Conservation (phyloP, 192 early-diverging fungal genomes). For the Funneliformis mosseae region DNA sequence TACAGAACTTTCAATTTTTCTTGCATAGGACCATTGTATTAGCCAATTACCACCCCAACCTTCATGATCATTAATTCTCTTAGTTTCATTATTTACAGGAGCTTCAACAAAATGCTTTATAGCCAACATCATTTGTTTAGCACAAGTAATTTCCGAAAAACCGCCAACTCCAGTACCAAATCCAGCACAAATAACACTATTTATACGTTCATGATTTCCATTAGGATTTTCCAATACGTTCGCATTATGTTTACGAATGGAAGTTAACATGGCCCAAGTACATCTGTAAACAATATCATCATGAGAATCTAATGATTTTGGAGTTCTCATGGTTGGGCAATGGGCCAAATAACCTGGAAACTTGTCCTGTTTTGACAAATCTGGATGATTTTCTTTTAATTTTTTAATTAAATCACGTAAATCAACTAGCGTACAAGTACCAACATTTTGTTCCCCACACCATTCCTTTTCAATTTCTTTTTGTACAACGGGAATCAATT, state of each 20-base stretch:
- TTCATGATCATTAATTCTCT: background rate
- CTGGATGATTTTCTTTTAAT: background rate
- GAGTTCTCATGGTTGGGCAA: conserved; percentile 33
- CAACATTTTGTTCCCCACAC: conserved; percentile 38
- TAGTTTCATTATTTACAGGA: conserved; percentile 12
- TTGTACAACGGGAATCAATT: conserved; percentile 33
- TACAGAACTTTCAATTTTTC: background rate
- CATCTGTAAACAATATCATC: conserved; percentile 36
- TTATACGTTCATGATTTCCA: conserved; percentile 25
- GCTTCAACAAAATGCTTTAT: conserved; percentile 29
- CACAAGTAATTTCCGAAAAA: conserved; percentile 23
- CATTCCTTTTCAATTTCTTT: conserved; percentile 24
- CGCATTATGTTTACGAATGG: conserved; percentile 26
- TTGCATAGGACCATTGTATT: conserved; percentile 9
- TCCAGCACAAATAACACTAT: conserved; percentile 28
- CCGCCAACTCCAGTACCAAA: conserved; percentile 34
- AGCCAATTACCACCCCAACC: background rate
- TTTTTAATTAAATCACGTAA: conserved; percentile 14
- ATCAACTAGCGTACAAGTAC: conserved; percentile 34
- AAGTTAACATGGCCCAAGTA: conserved; percentile 34
- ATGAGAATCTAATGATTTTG: conserved; percentile 16
- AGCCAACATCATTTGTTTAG: conserved; percentile 35
- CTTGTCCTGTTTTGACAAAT: too few relatives aligned
- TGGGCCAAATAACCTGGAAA: conserved; percentile 27
- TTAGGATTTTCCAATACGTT: background rate